phyloP scores from a whole-genome alignment of 1,284 basidiomycete genomes.

The Rhodotorula mucilaginosa region DNA sequence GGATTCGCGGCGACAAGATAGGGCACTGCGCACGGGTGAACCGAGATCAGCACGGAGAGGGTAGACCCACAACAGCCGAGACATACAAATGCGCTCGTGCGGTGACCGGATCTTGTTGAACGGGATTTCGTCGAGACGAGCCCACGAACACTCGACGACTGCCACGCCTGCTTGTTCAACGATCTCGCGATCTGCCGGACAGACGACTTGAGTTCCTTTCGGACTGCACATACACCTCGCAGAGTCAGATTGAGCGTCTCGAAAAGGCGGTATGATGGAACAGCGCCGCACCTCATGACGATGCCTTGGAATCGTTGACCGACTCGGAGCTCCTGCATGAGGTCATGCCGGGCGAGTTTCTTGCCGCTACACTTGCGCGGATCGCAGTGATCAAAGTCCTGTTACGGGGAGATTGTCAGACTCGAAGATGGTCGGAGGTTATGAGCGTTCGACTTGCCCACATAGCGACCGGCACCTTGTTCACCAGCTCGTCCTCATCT shows the following conservation, averaged over 20 bases:
- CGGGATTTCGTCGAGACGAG: slow-evolving; percentile 86
- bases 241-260: background rate
- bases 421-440: too few relatives aligned
- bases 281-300: slow-evolving; percentile 78
- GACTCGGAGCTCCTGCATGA: slow-evolving; percentile 79
- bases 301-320: slow-evolving; percentile 86
- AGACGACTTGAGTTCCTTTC: slow-evolving; percentile 75
- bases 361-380: slow-evolving; percentile 92
- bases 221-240: slow-evolving; percentile 62
- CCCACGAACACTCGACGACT: slow-evolving; percentile 98
- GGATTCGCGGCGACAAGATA: slow-evolving; percentile 90
- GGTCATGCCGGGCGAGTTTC: slow-evolving; percentile 78
- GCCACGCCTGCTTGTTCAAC: slow-evolving; percentile 75
- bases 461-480: slow-evolving; percentile 38
- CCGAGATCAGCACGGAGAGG: too few relatives aligned
- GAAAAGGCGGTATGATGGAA: background rate
- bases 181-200: slow-evolving; percentile 80
- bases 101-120: slow-evolving; percentile 91
- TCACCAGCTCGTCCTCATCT: slow-evolving; percentile 24
- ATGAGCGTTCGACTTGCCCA: slow-evolving; percentile 23
- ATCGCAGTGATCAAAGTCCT: slow-evolving; percentile 98
- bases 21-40: slow-evolving; percentile 61
- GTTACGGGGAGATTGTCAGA: background rate
- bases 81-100: slow-evolving; percentile 81
- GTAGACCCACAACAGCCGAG: background rate